phyloP scores from a whole-genome alignment of 1,139 yeast species.

The Yueomyces sp. region DNA sequence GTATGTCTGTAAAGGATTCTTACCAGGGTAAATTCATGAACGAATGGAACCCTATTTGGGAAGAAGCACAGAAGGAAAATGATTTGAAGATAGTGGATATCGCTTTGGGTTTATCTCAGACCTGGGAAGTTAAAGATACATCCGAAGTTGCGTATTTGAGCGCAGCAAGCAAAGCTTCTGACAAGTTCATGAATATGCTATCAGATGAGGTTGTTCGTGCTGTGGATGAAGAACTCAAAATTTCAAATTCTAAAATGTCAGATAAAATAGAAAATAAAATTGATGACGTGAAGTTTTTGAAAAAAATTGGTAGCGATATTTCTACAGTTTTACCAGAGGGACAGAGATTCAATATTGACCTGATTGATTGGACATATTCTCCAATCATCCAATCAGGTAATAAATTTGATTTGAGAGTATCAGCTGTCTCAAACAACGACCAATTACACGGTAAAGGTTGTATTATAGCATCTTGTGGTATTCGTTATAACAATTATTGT shows the following conservation, averaged over 20 bases:
- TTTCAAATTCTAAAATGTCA: constrained; percentile 60
- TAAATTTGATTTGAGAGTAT: constrained; percentile 70
- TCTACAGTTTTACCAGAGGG: constrained; percentile 28
- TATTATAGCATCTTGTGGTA: constrained; percentile 72
- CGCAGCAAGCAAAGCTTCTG: constrained; percentile 67
- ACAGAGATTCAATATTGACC: constrained; percentile 56
- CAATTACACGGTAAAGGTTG: constrained; percentile 67
- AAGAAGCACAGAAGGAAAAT: constrained; percentile 26
- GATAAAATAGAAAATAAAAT: constrained; percentile 73
- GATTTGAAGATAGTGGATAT: constrained; percentile 43
- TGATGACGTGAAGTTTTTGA: constrained; percentile 63
- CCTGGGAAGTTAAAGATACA: constrained; percentile 69
- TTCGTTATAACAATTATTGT: constrained; percentile 82
- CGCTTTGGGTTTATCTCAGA: constrained; percentile 38
- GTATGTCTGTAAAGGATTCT: constrained; percentile 57
- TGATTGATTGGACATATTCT: constrained; percentile 87
- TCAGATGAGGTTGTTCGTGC: constrained; percentile 81
- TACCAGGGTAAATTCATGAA: constrained; percentile 73
- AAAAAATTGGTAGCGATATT: constrained; percentile 48
- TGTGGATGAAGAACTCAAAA: constrained; percentile 75
- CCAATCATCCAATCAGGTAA: constrained; percentile 90
- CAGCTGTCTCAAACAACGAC: constrained; percentile 63
- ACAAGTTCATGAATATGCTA: constrained; percentile 70
- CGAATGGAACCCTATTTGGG: constrained; percentile 62
- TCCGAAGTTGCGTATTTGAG: constrained; percentile 57